Evolutionary conservation across 129 eudicot genomes (phyloP), one percentile per base, ranked within the genome.

Genomic region (Escallonia rubra): DNA sequence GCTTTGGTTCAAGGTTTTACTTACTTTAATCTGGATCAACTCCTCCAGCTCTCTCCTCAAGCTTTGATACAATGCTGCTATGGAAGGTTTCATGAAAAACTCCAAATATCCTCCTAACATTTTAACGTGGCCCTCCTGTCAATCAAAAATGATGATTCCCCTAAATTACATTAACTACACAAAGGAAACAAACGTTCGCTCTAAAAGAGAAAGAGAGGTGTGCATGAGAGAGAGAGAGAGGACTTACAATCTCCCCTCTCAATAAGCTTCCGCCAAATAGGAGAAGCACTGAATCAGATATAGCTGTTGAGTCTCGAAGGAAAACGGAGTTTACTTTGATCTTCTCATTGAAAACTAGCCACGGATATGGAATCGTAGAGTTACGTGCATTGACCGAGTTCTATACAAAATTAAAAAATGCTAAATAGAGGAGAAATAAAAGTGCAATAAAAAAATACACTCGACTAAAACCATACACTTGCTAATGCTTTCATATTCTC

Each of bases 41-140:
- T 93, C 95, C 16, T 89, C 95, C 63, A 93, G 83, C 85, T 89
- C 95, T 62, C 73, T 81, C 81, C 87, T 82, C 72, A 89, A 71
- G 63, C 74, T 86, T 70, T 73, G 82, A 74, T 81, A 93, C 87
- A 85, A 70, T 82, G 84, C 82, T 46, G 95, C 95, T 47, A 72
- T 57, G 7, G 74, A 65, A 38, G 96, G 90, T 46, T 80, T 74
- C 96, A 89, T 86, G 72, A 77, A 93, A 75, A 93, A 93, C 71
- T 93, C 98, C 85, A 93, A 74, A 73, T 93, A 93, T 66, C 98
- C 98, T 8, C 96, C 96, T 70, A 93, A 48, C 98, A 93, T 93
- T 71, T 86, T 93, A 65, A 93, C 72, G 69, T 93, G 96, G 4
- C 95, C 98, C 57, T 76, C 87, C 98, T 93, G 82, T 72, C 51